Evolutionary conservation across 805 yeast genomes (phyloP), one percentile per base, ranked within the genome.

Genomic region (Torulaspora indica): DNA sequence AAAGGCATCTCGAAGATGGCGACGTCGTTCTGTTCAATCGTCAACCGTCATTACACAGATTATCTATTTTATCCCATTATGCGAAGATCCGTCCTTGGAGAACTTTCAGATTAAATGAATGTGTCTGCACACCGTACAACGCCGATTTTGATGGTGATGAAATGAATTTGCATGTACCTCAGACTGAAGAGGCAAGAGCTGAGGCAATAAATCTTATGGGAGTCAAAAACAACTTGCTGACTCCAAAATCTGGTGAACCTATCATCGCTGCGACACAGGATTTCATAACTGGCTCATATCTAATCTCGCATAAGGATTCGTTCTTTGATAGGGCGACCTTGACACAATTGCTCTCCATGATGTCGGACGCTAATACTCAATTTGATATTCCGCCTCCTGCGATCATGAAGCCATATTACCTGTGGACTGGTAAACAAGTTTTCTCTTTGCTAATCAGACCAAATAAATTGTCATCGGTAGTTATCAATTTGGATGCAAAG

Each of bases 61-160:
- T 93, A 39, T 89, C 97, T 2, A 93, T 93, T 67, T 72, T 93
- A 54, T 84, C 97, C 1, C 99, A 93, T 72, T 90, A 82, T 67
- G 99, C 96, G 37, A 90, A 88, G 61, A 82, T 93, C 56, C 78
- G 95, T 60, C 98, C 98, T 0, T 93, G 98, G 98, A 77, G 98
- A 70, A 93, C 99, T 1, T 87, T 93, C 71, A 75, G 99, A 55
- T 75, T 93, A 55, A 93, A 93, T 63, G 98, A 93, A 68, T 93
- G 98, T 82, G 99, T 93, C 8, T 93, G 98, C 71, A 93, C 98
- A 0, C 98, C 98, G 1, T 93, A 93, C 69, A 95, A 95, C 66
- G 99, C 99, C 31, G 99, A 93, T 77, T 93, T 93, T 64, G 98
- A 93, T 67, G 98, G 98, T 69, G 98, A 93, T 69, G 98, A 93